Base-by-base conservation (phyloP, 306 rosid genomes). In the Acacia acuminata region DNA sequence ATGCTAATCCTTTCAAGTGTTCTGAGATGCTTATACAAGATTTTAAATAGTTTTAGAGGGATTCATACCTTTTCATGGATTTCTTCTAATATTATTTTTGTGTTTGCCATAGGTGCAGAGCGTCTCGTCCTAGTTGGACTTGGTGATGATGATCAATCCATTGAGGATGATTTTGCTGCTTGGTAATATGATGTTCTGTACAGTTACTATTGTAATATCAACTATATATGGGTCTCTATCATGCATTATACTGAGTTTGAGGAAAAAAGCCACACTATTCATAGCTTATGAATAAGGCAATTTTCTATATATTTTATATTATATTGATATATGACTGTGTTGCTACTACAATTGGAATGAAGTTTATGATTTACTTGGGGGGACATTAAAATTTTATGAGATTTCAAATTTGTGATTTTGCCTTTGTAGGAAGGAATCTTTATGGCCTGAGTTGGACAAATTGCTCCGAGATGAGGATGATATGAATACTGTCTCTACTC, bases 81-180 rank as follows among this genome's bases (percentile, higher is more conserved):
- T 61, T 74, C 24, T 66, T 72, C 71, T 84, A 43, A 51, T 25
- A 25, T 78, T 51, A 51, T 17, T 51, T 27, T 73, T 78, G 53
- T 69, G 82, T 76, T 88, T 71, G 50, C 79, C 19, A 27, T 82
- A 94, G 98, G 94, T 77, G 98, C 92, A 58, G 90, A 89, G 86
- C 90, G 93, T 85, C 89, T 94, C 34, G 74, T 94, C 88, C 80
- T 91, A 0, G 58, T 87, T 83, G 98, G 98, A 73, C 82, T 94
- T 14, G 98, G 98, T 77, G 98, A 94, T 74, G 98, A 94, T 83
- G 98, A 94, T 79, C 97, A 94, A 83, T 90, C 94, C 84, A 92
- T 92, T 42, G 97, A 94, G 87, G 98, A 94, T 82, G 98, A 94
- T 84, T 94, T 94, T 85, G 44, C 91, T 88, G 94, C 92, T 58